Conservation (phyloP, 805 yeast genomes). For the Saccharomycopsis guyanensis region DNA sequence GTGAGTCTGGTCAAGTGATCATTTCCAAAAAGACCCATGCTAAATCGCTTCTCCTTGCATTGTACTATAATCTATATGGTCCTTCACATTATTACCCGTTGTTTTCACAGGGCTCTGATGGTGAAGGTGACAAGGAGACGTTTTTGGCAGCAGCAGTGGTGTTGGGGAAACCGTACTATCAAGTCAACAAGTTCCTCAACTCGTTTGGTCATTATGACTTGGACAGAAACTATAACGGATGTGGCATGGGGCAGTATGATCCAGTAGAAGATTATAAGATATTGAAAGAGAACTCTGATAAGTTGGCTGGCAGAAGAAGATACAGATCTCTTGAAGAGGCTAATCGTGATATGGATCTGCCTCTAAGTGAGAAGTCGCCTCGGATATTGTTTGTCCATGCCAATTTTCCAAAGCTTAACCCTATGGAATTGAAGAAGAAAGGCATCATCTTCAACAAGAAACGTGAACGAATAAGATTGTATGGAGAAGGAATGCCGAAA, state of each 20-base stretch:
- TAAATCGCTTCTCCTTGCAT: slow-evolving; percentile 44
- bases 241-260: slow-evolving; percentile 51
- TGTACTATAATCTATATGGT: slow-evolving; percentile 55
- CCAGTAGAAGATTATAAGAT: slow-evolving; percentile 43
- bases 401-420: slow-evolving; percentile 60
- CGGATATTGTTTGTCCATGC: slow-evolving; percentile 50
- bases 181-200: slow-evolving; percentile 46
- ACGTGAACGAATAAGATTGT: slow-evolving; percentile 46
- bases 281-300: slow-evolving; percentile 24
- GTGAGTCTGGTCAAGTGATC: slow-evolving; percentile 59
- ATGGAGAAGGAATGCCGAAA: slow-evolving; percentile 48
- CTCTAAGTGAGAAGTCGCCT: slow-evolving; percentile 24
- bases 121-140: slow-evolving; percentile 57
- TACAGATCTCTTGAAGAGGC: slow-evolving; percentile 14
- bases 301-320: background rate
- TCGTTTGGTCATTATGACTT: slow-evolving; percentile 45
- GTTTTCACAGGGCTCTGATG: slow-evolving; percentile 48
- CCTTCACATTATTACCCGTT: slow-evolving; percentile 51
- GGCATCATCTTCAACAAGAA: slow-evolving; percentile 35
- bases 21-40: slow-evolving; percentile 49
- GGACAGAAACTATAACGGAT: slow-evolving; percentile 27
- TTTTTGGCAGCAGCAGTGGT: slow-evolving; percentile 54
- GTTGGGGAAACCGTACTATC: slow-evolving; percentile 49
- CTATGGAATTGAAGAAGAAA: slow-evolving; percentile 42
- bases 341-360: slow-evolving; percentile 19